Evolutionary conservation across 345 rosid genomes (phyloP), one percentile per base, ranked within the genome.

Genomic region (Ceriops zippeliana): DNA sequence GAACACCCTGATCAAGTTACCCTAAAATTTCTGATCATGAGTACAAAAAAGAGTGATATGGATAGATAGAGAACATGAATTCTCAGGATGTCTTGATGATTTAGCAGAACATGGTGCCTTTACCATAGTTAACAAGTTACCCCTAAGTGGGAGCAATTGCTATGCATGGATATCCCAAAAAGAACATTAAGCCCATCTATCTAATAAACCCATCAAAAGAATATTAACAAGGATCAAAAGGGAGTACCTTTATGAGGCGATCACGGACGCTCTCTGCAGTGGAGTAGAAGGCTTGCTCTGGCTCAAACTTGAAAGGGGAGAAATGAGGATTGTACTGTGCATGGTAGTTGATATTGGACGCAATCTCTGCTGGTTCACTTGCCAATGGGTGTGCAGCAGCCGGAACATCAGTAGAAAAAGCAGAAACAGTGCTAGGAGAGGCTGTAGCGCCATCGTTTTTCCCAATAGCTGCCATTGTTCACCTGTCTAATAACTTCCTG

Each of bases 251-350:
- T 56, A 93, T 68, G 74, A 93, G 93, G 67, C 93, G 93, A 83
- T 93, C 97, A 1, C 98, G 91, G 52, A 89, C 92, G 65, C 98
- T 91, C 76, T 88, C 96, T 0, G 96, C 96, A 0, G 97, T 85
- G 38, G 97, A 91, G 68, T 70, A 93, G 83, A 74, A 91, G 7
- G 93, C 97, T 78, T 93, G 95, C 74, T 89, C 97, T 0, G 90
- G 88, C 60, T 88, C 90, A 42, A 91, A 95, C 88, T 86, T 91
- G 80, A 78, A 88, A 37, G 93, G 96, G n/a, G 96, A 93, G 79
- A 93, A 93, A 83, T 93, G 98, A 34, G 98, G 97, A 75, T 82
- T 86, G 76, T 78, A 91, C 53, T 82, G 85, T 26, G 86, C 88
- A 66, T 91, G 98, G 82, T 89, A 91, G 63, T 78, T 68, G 77